Evolutionary conservation across 306 rosid species (phyloP).

Genomic region (Cotoneaster glaucophyllus): DNA sequence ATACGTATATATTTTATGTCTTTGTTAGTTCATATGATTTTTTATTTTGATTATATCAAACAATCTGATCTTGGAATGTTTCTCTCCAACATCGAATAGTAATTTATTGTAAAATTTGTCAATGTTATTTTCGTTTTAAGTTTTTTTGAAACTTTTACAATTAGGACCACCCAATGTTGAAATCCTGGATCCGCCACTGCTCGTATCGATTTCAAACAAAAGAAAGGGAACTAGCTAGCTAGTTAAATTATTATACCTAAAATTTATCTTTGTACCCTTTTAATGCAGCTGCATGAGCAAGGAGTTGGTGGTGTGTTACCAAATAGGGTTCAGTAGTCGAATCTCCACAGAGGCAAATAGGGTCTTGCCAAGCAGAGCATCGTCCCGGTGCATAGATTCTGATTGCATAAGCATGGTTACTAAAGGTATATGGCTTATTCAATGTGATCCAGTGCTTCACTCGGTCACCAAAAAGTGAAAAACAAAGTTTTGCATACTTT

Average conservation of each 20-base stretch:
- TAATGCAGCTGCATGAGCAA: slow-evolving; percentile 57
- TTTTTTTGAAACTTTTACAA: too few species aligned
- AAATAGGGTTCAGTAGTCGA: slow-evolving; percentile 51
- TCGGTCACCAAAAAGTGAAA: slow-evolving; percentile 41
- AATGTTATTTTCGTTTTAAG: too few species aligned
- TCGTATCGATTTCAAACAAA: background rate
- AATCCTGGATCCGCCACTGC: too few species aligned
- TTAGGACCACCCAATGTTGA: too few species aligned
- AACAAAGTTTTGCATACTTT: slow-evolving; percentile 45
- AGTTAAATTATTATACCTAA: slow-evolving; percentile 5
- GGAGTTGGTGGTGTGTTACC: slow-evolving; percentile 47
- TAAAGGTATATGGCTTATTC: slow-evolving; percentile 37
- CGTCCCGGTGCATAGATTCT: slow-evolving; percentile 27
- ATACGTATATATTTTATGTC: too few species aligned
- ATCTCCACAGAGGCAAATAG: slow-evolving; percentile 35
- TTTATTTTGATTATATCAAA: too few species aligned
- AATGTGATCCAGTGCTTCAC: slow-evolving; percentile 61
- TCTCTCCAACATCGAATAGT: too few species aligned
- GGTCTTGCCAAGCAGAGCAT: slow-evolving; percentile 37
- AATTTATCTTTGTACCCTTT: slow-evolving; percentile 32
- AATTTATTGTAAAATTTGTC: too few species aligned
- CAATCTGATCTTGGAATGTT: too few species aligned
- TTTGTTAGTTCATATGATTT: too few species aligned
- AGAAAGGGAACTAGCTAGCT: too few species aligned
- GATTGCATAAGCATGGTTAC: slow-evolving; percentile 1